These are phyloP conservation scores for Didymella pomorum DNA, from an alignment of 2,329 filamentous ascomycete species.

Conservation along the genomic window DNA sequence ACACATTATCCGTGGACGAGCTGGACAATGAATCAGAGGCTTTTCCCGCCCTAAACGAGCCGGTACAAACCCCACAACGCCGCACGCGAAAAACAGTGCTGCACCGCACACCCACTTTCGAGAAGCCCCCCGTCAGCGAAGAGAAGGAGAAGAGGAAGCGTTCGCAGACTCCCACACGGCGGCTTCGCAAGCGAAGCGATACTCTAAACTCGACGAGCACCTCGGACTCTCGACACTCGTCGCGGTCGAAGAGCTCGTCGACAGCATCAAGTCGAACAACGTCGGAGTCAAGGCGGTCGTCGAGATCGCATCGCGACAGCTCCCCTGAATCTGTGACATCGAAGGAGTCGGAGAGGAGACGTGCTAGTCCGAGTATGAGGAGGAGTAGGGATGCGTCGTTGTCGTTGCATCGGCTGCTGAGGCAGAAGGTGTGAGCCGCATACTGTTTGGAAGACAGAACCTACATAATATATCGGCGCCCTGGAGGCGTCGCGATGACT, in stretches of 20 bases:
- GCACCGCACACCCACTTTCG: slow-evolving; percentile 14
- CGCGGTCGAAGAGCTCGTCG: slow-evolving; percentile 14
- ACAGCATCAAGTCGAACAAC: too few relatives aligned
- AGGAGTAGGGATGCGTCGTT: slow-evolving; percentile 16
- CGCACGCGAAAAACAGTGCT: slow-evolving; percentile 6
- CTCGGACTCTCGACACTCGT: slow-evolving; percentile 21
- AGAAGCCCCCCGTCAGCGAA: slow-evolving; percentile 11
- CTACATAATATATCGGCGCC: neutral
- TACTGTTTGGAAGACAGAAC: neutral
- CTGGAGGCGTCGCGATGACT: slow-evolving; percentile 7
- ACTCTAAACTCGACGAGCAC: slow-evolving; percentile 30
- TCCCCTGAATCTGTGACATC: slow-evolving; percentile 17
- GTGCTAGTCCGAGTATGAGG: slow-evolving; percentile 10
- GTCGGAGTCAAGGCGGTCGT: slow-evolving; percentile 13
- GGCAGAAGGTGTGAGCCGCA: slow-evolving; percentile 15
- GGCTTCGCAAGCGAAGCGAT: slow-evolving; percentile 34
- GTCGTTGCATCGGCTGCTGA: slow-evolving; percentile 16
- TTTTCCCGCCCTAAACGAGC: slow-evolving; percentile 8
- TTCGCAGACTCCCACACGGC: slow-evolving; percentile 16
- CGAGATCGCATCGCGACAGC: slow-evolving; percentile 15
- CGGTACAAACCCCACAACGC: slow-evolving; percentile 10
- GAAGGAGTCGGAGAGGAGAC: slow-evolving; percentile 18
- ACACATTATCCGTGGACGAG: slow-evolving; percentile 13
- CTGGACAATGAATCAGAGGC: slow-evolving; percentile 12
- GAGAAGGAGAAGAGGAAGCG: slow-evolving; percentile 19